These are phyloP conservation scores for Alternaria atra DNA, from an alignment of 2,329 filamentous ascomycete species.

Conservation along the genomic window DNA sequence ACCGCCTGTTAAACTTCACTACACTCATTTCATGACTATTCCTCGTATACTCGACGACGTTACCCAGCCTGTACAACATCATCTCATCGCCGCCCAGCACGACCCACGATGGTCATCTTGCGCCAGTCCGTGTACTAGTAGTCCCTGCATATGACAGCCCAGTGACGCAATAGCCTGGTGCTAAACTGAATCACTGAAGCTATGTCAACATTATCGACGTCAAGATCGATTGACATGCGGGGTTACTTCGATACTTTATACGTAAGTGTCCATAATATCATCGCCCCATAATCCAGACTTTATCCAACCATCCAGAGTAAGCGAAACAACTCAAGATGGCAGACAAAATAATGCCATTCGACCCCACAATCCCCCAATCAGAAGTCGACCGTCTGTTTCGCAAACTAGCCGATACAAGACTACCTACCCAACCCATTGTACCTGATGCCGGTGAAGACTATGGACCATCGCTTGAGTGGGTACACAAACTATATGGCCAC, in stretches of 20 bases:
- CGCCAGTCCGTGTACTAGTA: not conserved
- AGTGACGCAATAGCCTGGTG: not conserved
- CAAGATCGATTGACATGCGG: not conserved
- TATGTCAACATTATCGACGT: not conserved
- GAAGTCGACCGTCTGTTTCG: slow-evolving; percentile 50
- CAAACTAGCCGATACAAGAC: slow-evolving; percentile 47
- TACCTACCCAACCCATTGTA: slow-evolving; percentile 47
- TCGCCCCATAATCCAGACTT: not conserved
- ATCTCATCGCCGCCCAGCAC: not conserved
- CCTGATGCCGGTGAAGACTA: slow-evolving; percentile 49
- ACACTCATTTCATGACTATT: not conserved
- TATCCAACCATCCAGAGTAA: not conserved
- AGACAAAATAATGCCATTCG: slow-evolving; percentile 44
- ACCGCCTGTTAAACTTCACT: not conserved
- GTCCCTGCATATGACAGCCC: not conserved
- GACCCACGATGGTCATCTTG: not conserved
- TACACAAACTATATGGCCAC: slow-evolving; percentile 43
- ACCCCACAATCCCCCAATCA: slow-evolving; percentile 43
- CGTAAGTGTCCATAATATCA: too few species aligned
- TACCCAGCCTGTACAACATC: not conserved
- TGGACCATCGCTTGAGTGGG: slow-evolving; percentile 47
- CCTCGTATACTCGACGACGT: not conserved
- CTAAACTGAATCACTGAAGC: not conserved
- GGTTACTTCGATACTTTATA: not conserved
- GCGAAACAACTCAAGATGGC: slow-evolving; percentile 7